Percentiles rank a stretch among this genome's conserved stretches.
phyloP scores from a whole-genome alignment of 2,329 filamentous ascomycete species.

The Beauveria australis region DNA sequence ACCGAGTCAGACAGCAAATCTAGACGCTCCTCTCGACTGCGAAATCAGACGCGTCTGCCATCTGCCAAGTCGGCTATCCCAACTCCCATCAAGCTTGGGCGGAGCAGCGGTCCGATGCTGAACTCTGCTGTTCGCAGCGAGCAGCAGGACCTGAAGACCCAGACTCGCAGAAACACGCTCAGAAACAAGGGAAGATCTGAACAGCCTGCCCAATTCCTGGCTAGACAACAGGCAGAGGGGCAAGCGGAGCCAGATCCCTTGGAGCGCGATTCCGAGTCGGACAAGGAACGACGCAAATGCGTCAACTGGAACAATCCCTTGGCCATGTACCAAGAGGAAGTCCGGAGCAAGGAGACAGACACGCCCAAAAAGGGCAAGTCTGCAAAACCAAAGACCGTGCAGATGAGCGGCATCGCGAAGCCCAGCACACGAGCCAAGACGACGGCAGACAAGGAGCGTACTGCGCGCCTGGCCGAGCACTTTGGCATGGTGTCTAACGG shows the following conservation, averaged over 20 bases:
- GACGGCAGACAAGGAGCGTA: slow-evolving; percentile 19
- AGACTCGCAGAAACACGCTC: slow-evolving; percentile 26
- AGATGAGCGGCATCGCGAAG: slow-evolving; percentile 24
- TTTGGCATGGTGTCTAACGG: slow-evolving; percentile 27
- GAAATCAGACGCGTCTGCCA: slow-evolving; percentile 12
- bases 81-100: slow-evolving; percentile 25
- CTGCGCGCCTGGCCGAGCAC: slow-evolving; percentile 22
- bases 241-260: slow-evolving; percentile 17
- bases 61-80: slow-evolving; percentile 26
- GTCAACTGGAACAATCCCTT: slow-evolving; percentile 29
- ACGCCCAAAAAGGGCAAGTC: slow-evolving; percentile 11
- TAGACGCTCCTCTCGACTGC: slow-evolving; percentile 27
- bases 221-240: slow-evolving; percentile 20
- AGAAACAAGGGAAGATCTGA: slow-evolving; percentile 28
- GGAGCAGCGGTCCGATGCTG: slow-evolving; percentile 15
- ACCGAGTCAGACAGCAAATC: slow-evolving; percentile 14
- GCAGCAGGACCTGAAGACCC: slow-evolving; percentile 23
- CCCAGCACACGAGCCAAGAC: slow-evolving; percentile 13
- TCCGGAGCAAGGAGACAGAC: slow-evolving; percentile 16
- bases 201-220: slow-evolving; percentile 27
- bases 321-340: slow-evolving; percentile 19
- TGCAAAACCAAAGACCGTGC: slow-evolving; percentile 6
- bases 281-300: slow-evolving; percentile 20
- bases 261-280: slow-evolving; percentile 8
- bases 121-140: slow-evolving; percentile 21